phyloP scores from a whole-genome alignment of 805 yeast genomes.

The Candida peoriensis region DNA sequence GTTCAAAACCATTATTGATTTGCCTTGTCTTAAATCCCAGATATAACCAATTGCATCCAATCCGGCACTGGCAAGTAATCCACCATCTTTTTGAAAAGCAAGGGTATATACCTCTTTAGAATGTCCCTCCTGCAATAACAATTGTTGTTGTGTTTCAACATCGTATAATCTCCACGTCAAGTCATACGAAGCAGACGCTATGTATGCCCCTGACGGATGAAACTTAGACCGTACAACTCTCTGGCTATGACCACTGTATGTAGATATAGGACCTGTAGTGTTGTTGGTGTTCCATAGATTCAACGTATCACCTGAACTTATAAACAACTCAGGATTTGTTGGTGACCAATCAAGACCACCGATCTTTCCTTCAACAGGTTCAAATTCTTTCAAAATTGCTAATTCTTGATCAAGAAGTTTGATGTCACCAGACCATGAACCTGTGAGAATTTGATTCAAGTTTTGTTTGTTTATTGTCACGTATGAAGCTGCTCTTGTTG shows the following conservation, averaged over 20 bases:
- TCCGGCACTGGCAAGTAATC: conserved; percentile 72
- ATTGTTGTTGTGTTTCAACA: conserved; percentile 37
- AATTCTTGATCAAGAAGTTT: conserved; percentile 43
- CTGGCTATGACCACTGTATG: conserved; percentile 37
- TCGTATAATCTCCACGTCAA: conserved; percentile 91
- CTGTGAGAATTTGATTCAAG: conserved; percentile 45
- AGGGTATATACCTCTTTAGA: conserved; percentile 62
- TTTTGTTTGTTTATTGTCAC: conserved; percentile 40
- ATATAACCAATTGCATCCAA: conserved; percentile 65
- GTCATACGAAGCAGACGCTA: conserved; percentile 77
- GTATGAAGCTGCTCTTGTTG: conserved; percentile 63
- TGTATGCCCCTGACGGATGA: conserved; percentile 56
- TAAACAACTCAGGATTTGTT: conserved; percentile 23
- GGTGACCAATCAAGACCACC: conserved; percentile 68
- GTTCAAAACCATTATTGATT: conserved; percentile 47
- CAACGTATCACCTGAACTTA: conserved; percentile 46
- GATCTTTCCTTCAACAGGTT: conserved; percentile 52
- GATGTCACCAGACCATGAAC: conserved; percentile 82
- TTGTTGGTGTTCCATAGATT: conserved; percentile 28
- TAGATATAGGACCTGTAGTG: conserved; percentile 7
- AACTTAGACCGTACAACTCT: conserved; percentile 58
- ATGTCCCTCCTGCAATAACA: conserved; percentile 83
- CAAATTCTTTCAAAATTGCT: conserved; percentile 19
- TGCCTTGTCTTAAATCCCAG: conserved; percentile 88
- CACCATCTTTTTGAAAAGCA: conserved; percentile 70